Percentiles rank a stretch among this genome's conserved stretches.
Evolutionary conservation across 257 asterid genomes (phyloP).

Genomic region (Mentha longifolia): DNA sequence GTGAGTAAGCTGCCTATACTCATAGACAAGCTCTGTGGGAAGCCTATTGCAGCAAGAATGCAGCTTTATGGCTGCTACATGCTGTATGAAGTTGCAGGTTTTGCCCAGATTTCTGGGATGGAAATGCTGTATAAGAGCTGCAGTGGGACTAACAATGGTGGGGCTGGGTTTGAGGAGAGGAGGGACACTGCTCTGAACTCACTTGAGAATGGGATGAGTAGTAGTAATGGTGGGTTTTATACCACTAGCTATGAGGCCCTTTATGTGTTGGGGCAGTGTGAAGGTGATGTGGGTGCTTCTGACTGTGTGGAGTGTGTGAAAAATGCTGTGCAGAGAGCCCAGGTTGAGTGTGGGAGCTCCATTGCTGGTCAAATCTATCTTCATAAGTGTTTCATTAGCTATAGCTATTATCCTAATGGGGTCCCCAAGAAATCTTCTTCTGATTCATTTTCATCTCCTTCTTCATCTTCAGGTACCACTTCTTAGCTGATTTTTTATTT

Average conservation of each 20-base stretch:
- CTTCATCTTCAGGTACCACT: conserved; percentile 67
- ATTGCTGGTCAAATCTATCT: conserved; percentile 83
- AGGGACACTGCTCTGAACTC: conserved; percentile 79
- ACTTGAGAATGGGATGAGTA: conserved; percentile 66
- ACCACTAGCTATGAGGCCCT: conserved; percentile 63
- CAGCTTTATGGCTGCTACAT: conserved; percentile 92
- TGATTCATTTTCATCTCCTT: conserved; percentile 62
- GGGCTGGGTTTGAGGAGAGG: conserved; percentile 81
- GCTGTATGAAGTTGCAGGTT: conserved; percentile 87
- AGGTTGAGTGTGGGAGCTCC: conserved; percentile 97
- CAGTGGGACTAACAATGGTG: conserved; percentile 69
- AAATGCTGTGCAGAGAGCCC: conserved; percentile 88
- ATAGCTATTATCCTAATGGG: conserved; percentile 67
- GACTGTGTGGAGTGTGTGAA: conserved; percentile 92
- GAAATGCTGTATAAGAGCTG: conserved; percentile 88
- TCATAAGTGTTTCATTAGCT: conserved; percentile 81
- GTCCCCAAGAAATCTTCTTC: conserved; percentile 67
- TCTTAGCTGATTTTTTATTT: not conserved
- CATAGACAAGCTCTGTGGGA: conserved; percentile 86
- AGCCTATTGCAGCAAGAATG: conserved; percentile 81
- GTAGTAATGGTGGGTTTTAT: conserved; percentile 65
- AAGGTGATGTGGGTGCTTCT: conserved; percentile 81
- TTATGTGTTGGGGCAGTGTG: conserved; percentile 90
- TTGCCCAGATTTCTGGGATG: conserved; percentile 88
- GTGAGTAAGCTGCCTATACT: conserved; percentile 81